Evolutionary conservation across 2,329 filamentous ascomycete species (phyloP), one percentile per base, ranked within the genome.

Genomic region (Pseudocercospora cruenta): DNA sequence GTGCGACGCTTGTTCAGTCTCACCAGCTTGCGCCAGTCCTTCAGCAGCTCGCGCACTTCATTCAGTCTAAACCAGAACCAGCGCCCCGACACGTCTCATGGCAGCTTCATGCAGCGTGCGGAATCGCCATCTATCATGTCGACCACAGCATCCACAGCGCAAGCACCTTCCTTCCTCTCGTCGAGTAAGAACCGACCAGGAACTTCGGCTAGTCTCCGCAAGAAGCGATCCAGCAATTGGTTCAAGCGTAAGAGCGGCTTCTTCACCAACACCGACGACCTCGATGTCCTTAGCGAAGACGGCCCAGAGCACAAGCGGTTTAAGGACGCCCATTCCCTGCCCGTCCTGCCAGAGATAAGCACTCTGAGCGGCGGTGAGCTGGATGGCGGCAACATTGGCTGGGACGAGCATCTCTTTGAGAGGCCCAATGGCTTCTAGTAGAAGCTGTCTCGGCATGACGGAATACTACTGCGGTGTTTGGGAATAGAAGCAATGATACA

Each of bases 191-290:
- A 51, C 26, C 61, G 65, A 24, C 65, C 64, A 19, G 45, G 55
- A 36, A 58, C 55, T 36, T 58, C 62, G 9, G 45, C 62, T 14
- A 60, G 58, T 21, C 67, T 76, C 36, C 68, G 72, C 43, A 72
- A 73, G 65, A 72, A 71, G 64, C 74, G 75, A 51, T 74, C 72
- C 21, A 74, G 72, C 64, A 75, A 69, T 62, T 78, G 77, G 77
- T 79, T 79, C 73, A 73, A 70, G 67, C 73, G 77, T 53, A 76
- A 75, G 68, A 78, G 75, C 64, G 69, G 72, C 43, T 70, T 78
- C 65, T 77, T 76, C 68, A 64, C 63, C 64, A 67, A 70, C 58
- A 71, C 70, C 64, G 70, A 67, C 21, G 71, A 72, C 24, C 66
- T 77, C 33, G 73, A 71, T 49, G 65, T 70, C 12, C 71, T 75